A percentile compares a stretch with the other conserved stretches of the same genome.
phyloP scores from a whole-genome alignment of 1,284 basidiomycete genomes.

The Cerrena zonata region DNA sequence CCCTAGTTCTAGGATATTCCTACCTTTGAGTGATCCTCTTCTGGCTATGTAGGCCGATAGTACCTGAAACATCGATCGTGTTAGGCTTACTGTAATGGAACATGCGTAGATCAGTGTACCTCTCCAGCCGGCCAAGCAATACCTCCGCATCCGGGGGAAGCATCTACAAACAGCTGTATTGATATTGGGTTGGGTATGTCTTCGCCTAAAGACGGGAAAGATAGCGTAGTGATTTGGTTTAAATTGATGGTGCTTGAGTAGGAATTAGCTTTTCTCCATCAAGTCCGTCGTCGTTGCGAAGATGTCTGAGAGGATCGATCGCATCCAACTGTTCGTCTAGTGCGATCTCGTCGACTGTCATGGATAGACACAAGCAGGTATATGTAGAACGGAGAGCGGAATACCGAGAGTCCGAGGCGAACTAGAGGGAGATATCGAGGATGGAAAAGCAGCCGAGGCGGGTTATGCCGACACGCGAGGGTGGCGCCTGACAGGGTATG shows the following conservation, averaged over 20 bases:
- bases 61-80: slow-evolving; percentile 43
- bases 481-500: not conserved
- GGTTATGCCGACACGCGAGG: not conserved
- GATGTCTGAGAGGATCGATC: slow-evolving; percentile 58
- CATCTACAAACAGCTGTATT: slow-evolving; percentile 61
- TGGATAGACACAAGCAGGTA: not conserved
- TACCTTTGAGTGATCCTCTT: slow-evolving; percentile 49
- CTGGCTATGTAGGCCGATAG: slow-evolving; percentile 68
- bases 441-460: not conserved
- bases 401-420: not conserved
- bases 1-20: slow-evolving; percentile 76
- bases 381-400: not conserved
- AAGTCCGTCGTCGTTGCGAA: slow-evolving; percentile 38
- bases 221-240: slow-evolving; percentile 43
- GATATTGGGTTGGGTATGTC: slow-evolving; percentile 26
- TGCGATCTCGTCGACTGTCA: slow-evolving; percentile 22
- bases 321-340: slow-evolving; percentile 53
- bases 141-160: slow-evolving; percentile 84
- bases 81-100: slow-evolving; percentile 1
- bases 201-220: slow-evolving; percentile 31
- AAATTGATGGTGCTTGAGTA: slow-evolving; percentile 49
- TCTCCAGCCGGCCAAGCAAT: slow-evolving; percentile 90
- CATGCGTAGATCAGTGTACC: slow-evolving; percentile 42
- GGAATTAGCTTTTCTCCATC: slow-evolving; percentile 43
- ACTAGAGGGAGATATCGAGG: not conserved